phyloP scores from a whole-genome alignment of 202 grass and related monocot species.

The Panicum virgatum region DNA sequence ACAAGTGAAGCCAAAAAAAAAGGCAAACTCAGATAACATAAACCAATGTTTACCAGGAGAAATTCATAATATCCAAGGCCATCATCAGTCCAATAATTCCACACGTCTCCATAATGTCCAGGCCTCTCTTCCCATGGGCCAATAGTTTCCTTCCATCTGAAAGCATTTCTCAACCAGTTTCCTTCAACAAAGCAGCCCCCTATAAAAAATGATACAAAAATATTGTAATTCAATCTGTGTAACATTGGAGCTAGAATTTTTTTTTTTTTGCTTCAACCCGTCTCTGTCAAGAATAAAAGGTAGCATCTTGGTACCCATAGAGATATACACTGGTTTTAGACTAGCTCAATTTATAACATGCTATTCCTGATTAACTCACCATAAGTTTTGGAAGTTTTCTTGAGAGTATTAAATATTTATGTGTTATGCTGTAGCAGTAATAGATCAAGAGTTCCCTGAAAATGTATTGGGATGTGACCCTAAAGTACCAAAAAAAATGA shows the following conservation, averaged over 20 bases:
- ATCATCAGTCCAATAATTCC: constrained; percentile 88
- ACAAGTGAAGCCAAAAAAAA: constrained; percentile 19
- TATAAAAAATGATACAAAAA: constrained; percentile 33
- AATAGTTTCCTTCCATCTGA: constrained; percentile 86
- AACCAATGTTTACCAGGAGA: constrained; percentile 59
- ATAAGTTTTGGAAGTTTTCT: not conserved
- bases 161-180: constrained; percentile 82
- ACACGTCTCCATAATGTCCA: constrained; percentile 81
- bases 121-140: too few relatives aligned
- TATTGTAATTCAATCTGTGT: not conserved
- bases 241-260: too few relatives aligned
- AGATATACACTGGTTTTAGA: too few relatives aligned
- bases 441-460: not conserved
- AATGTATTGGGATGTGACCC: not conserved
- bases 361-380: not conserved
- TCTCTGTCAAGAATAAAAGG: too few relatives aligned
- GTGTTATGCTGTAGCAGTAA: not conserved
- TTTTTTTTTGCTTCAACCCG: too few relatives aligned
- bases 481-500: constrained; percentile 2
- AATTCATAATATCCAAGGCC: constrained; percentile 78
- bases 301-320: too few relatives aligned
- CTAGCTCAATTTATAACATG: not conserved
- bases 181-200: constrained; percentile 93
- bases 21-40: not conserved
- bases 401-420: not conserved